A percentile compares a stretch with the other conserved stretches of the same genome.
Conservation (phyloP, 352 stramenopile species). For the Phytophthora quininea region DNA sequence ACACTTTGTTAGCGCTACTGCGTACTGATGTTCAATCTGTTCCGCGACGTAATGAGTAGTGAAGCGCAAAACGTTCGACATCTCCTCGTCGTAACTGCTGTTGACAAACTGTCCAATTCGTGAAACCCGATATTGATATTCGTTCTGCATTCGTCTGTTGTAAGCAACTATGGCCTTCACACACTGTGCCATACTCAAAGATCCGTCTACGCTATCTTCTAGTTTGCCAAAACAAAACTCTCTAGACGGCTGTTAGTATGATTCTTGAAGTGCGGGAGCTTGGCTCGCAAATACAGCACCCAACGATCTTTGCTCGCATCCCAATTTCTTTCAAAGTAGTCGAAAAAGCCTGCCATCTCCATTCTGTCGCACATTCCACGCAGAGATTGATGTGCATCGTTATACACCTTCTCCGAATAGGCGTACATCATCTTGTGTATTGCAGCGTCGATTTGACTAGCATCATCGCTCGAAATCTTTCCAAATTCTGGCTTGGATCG, state of each 20-base stretch:
- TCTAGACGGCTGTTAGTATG: neutral
- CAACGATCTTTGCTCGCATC: neutral
- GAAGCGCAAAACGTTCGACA: conserved; percentile 10
- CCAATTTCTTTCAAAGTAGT: neutral
- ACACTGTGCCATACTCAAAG: neutral
- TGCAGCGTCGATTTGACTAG: conserved; percentile 9
- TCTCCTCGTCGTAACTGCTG: conserved; percentile 21
- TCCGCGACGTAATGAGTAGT: conserved; percentile 20
- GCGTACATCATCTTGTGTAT: neutral
- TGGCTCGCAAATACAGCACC: neutral
- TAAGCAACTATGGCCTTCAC: neutral
- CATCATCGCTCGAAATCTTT: conserved; percentile 16
- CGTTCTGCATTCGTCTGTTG: neutral
- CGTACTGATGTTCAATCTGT: conserved; percentile 18
- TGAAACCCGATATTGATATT: conserved; percentile 16
- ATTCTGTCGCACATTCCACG: neutral
- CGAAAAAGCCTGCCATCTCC: neutral
- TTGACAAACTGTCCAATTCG: conserved; percentile 1
- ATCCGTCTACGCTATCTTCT: neutral
- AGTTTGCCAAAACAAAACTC: neutral
- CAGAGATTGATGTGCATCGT: neutral
- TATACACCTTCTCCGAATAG: neutral
- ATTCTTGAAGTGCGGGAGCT: neutral
- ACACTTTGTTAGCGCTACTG: neutral
- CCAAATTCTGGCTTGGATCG: conserved; percentile 2